Base-by-base conservation (phyloP, 805 yeast genomes). In the Nakazawaea populi region DNA sequence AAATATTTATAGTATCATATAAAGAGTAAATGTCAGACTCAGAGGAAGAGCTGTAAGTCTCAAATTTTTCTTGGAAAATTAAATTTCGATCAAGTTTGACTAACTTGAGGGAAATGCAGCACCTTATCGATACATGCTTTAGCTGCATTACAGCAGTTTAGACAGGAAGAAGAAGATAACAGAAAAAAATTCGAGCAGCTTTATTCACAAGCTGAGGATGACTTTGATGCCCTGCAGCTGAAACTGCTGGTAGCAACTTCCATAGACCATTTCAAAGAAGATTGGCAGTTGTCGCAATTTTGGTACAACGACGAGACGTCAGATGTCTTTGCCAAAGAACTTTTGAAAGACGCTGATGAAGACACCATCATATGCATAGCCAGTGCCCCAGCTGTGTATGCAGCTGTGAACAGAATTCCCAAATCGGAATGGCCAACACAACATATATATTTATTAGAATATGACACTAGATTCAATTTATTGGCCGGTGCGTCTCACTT, bases 221-320 rank as follows among this genome's bases (percentile, higher is more conserved):
- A 69, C 6, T 79, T 72, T 56, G 76, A 73, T n/a, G 58, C 61
- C 31, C 37, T 12, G 32, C 40, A 27, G 38, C 42, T 27, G 14
- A 12, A 37, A 44, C 41, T 35, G 12, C 49, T 10, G 48, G 62
- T 32, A 8, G 11, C 10, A 52, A 36, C 24, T 18, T 43, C 65
- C 24, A 91, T 91, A 66, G 88, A 84, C 48, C 73, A 80, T 38
- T 90, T 90, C 65, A 75, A 86, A 61, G 97, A 90, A 66, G 96
- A 90, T 67, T 90, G 97, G 97, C 94, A 89, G 61, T 73, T 91
- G 38, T 89, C 96, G 1, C 97, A 90, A 66, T 90, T 90, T 68
- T 90, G 97, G 90, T 90, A 89, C 62, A 70, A 76, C 51, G 91
- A 89, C 54, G 67, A 71, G 3, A 90, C 97, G 0, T 90, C 96